Evolutionary conservation across 2,329 filamentous ascomycete species (phyloP).

Genomic region (Coleophoma eucalyptorum): DNA sequence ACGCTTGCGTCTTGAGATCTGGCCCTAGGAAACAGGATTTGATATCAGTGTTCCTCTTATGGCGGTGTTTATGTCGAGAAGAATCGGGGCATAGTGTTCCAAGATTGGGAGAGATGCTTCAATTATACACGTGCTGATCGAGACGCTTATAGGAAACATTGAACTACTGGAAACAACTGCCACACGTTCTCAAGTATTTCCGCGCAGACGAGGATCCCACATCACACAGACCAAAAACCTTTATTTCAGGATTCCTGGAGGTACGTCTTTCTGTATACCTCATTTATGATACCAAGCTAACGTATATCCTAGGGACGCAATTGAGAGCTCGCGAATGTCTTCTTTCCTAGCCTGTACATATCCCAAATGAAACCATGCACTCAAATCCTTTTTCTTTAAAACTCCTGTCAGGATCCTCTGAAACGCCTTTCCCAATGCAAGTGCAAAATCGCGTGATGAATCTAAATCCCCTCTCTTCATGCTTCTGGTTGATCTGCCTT

Average conservation of each 20-base stretch:
- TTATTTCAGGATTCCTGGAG: slow-evolving; percentile 94
- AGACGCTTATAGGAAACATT: slow-evolving; percentile 72
- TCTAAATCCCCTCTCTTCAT: background rate
- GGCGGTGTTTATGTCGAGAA: no score
- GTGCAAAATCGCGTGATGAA: slow-evolving; percentile 23
- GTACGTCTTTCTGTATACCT: slow-evolving; percentile 31
- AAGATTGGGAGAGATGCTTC: background rate
- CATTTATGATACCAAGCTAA: slow-evolving; percentile 10
- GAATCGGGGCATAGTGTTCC: no score
- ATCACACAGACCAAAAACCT: slow-evolving; percentile 75
- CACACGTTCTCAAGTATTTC: slow-evolving; percentile 97
- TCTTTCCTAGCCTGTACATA: slow-evolving; percentile 27
- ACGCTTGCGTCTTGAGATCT: slow-evolving; percentile 1
- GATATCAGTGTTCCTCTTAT: no score
- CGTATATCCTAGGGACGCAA: slow-evolving; percentile 22
- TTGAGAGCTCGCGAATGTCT: slow-evolving; percentile 14
- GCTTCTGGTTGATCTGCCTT: slow-evolving; percentile 1
- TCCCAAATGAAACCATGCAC: slow-evolving; percentile 17
- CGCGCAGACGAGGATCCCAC: slow-evolving; percentile 78
- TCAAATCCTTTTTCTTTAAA: no score
- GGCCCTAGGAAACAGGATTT: background rate
- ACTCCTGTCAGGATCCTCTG: no score
- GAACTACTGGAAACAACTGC: slow-evolving; percentile 98
- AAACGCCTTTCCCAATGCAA: background rate
- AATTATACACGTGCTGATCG: background rate